Conservation (phyloP, 306 rosid genomes). For the Medicago ruthenica region DNA sequence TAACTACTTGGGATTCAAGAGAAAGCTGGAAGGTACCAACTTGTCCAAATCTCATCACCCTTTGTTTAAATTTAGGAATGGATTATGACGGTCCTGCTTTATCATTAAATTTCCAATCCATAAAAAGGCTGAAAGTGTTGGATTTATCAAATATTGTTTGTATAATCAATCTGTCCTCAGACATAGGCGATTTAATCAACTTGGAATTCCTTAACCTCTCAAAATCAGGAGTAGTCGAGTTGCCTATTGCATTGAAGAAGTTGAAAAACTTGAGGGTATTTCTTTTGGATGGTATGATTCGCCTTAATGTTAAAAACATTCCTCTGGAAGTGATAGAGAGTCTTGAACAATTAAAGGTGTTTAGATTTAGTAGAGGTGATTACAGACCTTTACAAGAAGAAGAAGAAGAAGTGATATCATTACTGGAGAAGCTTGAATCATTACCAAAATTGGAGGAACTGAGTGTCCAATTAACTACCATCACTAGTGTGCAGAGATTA, state of each 20-base stretch:
- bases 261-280: conserved; percentile 4
- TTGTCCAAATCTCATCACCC: conserved; percentile 35
- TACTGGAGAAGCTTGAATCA: conserved; percentile 24
- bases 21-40: background rate
- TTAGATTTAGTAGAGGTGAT: no score
- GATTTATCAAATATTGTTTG: background rate
- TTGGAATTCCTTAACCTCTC: conserved; percentile 39
- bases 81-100: no score
- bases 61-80: no score
- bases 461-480: background rate
- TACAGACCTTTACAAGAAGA: no score
- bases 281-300: background rate
- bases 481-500: background rate
- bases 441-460: conserved; percentile 17
- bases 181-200: conserved; percentile 9
- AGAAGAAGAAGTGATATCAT: background rate
- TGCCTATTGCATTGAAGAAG: background rate
- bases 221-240: accelerated
- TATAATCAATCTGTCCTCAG: background rate
- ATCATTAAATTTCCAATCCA: background rate
- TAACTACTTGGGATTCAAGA: background rate
- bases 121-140: conserved; percentile 27
- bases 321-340: background rate
- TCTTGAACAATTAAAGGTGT: conserved; percentile 13
- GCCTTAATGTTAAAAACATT: background rate